Evolutionary conservation across 83 land plant genomes (phyloP), one percentile per base, ranked within the genome.

Genomic region (Diphasiastrum complanatum): DNA sequence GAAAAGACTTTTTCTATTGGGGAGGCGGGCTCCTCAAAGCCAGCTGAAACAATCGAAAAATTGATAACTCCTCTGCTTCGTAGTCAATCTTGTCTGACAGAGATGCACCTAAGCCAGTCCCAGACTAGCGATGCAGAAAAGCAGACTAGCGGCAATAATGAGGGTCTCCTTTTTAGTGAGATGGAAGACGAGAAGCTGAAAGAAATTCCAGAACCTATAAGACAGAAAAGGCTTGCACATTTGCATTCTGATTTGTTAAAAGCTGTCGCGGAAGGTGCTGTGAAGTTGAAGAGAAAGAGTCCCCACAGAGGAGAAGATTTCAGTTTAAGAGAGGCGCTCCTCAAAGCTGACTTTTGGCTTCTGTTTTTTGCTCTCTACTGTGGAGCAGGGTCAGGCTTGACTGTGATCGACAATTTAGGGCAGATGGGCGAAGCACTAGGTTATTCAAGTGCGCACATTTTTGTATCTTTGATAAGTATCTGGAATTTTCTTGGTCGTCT

Each of bases 401-500:
- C 85, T 0, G 97, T 84, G 24, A 95, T 95, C 48, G 99, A 95
- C 68, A 95, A 95, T 58, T 51, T 95, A 71, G 99, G 97, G 26
- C 99, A 95, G 75, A 95, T 95, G 78, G 82, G 87, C 41, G 80
- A 90, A 51, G 80, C 93, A 0, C 63, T 78, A 32, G 90, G 99
- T 1, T 95, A 82, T 74, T 73, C 78, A 41, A 84, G 90, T 43
- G 67, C 99, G 22, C 89, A 86, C 60, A 79, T 95, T 38, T 95
- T 95, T 74, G 97, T 95, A 18, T 86, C 97, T 34, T 69, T 95
- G 99, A 84, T 95, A 47, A 89, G 99, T 75, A 90, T 95, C 45
- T 95, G 97, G 99, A 95, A 89, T 65, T 95, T 95, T 46, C 79
- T 95, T 4, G 99, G 99, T 14, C 97, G 99, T 31, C 50, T 95